Evolutionary conservation across 129 eudicot species (phyloP).

Genomic region (Saposhnikovia divaricata): DNA sequence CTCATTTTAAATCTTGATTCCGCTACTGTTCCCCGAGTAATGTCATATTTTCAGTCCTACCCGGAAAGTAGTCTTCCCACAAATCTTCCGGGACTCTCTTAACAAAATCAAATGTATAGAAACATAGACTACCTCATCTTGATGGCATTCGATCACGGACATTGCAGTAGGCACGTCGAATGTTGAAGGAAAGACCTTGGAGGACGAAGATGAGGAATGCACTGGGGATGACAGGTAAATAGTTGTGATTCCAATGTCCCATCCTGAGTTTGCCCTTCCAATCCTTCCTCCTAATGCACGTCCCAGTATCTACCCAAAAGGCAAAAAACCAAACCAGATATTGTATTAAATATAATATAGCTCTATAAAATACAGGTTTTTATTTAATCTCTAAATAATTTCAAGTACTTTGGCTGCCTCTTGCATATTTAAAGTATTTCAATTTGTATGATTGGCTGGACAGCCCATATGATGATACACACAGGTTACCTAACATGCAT

Average conservation of each 20-base stretch:
- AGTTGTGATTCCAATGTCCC: slow-evolving; percentile 78
- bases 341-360: not conserved
- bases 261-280: slow-evolving; percentile 54
- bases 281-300: slow-evolving; percentile 79
- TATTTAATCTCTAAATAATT: not conserved
- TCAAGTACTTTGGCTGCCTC: not conserved
- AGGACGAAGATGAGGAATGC: slow-evolving; percentile 11
- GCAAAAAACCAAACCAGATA: not conserved
- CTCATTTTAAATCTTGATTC: too few relatives aligned
- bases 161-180: slow-evolving; percentile 50
- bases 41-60: too few relatives aligned
- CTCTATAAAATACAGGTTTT: not conserved
- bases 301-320: slow-evolving; percentile 39
- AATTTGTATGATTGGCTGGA: not conserved
- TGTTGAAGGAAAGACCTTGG: slow-evolving; percentile 31
- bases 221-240: slow-evolving; percentile 27
- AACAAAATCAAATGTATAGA: too few relatives aligned
- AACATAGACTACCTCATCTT: slow-evolving; percentile 51
- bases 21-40: too few relatives aligned
- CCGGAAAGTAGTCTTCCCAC: too few relatives aligned
- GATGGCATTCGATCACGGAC: slow-evolving; percentile 71
- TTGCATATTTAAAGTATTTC: not conserved
- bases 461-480: not conserved
- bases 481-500: slow-evolving; percentile 6
- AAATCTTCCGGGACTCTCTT: too few relatives aligned